A percentile compares a stretch with the other conserved stretches of the same genome.
phyloP scores from a whole-genome alignment of 441 rosid species.

The Populus hybrid region DNA sequence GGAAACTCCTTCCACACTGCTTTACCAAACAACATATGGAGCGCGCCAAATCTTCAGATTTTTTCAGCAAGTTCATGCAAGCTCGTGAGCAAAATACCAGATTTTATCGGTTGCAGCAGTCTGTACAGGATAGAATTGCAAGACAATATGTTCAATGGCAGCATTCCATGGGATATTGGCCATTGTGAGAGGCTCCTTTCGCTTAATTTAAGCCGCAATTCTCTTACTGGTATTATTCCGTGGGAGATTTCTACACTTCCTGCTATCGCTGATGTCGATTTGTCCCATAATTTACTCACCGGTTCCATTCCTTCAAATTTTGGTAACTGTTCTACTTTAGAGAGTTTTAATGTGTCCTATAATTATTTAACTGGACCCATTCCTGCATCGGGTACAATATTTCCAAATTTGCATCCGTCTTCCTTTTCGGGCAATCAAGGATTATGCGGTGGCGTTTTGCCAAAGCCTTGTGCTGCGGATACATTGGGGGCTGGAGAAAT shows the following conservation, averaged over 20 bases:
- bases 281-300: slow-evolving; percentile 70
- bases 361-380: slow-evolving; percentile 72
- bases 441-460: slow-evolving; percentile 61
- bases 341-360: slow-evolving; percentile 75
- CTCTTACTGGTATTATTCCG: slow-evolving; percentile 78
- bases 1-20: slow-evolving; percentile 46
- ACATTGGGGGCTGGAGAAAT: slow-evolving; percentile 28
- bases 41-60: slow-evolving; percentile 58
- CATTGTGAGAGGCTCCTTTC: slow-evolving; percentile 77
- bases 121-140: slow-evolving; percentile 79
- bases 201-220: slow-evolving; percentile 68
- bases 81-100: slow-evolving; percentile 59
- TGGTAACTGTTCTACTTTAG: slow-evolving; percentile 70
- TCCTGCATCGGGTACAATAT: slow-evolving; percentile 59
- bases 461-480: slow-evolving; percentile 54
- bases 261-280: slow-evolving; percentile 65
- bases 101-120: slow-evolving; percentile 59
- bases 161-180: slow-evolving; percentile 75
- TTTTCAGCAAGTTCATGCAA: slow-evolving; percentile 65
- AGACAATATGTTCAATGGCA: slow-evolving; percentile 62
- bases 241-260: slow-evolving; percentile 82
- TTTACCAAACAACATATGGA: slow-evolving; percentile 66
- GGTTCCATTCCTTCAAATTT: slow-evolving; percentile 86
- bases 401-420: slow-evolving; percentile 67
- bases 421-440: slow-evolving; percentile 77